phyloP scores from a whole-genome alignment of 805 yeast species.

The Yamadazyma phyllophila region DNA sequence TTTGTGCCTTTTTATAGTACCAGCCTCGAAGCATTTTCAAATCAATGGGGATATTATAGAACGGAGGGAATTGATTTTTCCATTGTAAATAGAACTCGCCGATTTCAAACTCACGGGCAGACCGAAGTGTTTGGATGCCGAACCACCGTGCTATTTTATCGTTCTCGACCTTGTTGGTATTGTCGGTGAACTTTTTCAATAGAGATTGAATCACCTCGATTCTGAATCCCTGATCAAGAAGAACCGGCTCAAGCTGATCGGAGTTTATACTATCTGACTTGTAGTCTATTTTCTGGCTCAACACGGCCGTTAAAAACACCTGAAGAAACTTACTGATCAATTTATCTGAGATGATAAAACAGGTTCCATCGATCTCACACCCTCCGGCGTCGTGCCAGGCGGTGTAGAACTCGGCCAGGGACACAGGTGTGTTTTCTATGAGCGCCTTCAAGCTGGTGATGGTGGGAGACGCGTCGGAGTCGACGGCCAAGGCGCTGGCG shows the following conservation, averaged over 20 bases:
- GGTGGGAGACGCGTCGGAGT: too few species aligned
- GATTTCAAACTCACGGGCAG: slow-evolving; percentile 18
- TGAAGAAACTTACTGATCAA: slow-evolving; percentile 27
- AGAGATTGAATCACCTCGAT: slow-evolving; percentile 49
- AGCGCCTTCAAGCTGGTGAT: background rate
- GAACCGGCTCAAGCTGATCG: background rate
- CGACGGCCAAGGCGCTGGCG: background rate
- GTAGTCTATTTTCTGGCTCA: slow-evolving; percentile 24
- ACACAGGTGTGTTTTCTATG: slow-evolving; percentile 49
- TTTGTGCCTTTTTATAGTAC: slow-evolving; percentile 47
- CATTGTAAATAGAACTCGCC: slow-evolving; percentile 64
- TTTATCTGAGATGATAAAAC: slow-evolving; percentile 27
- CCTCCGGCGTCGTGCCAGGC: slow-evolving; percentile 59
- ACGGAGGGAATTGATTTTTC: slow-evolving; percentile 61
- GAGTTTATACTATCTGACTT: slow-evolving; percentile 6
- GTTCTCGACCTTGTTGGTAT: slow-evolving; percentile 38
- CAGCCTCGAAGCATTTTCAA: slow-evolving; percentile 53
- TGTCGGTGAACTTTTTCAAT: slow-evolving; percentile 24
- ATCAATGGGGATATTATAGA: slow-evolving; percentile 59
- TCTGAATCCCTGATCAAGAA: slow-evolving; percentile 7
- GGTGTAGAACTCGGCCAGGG: slow-evolving; percentile 49
- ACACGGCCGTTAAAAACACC: slow-evolving; percentile 24
- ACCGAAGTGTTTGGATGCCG: slow-evolving; percentile 51
- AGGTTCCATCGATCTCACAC: slow-evolving; percentile 46
- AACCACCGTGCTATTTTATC: slow-evolving; percentile 54